Evolutionary conservation across 768 basidiomycete genomes (phyloP).

Genomic region (Melanogaster broomeanus): DNA sequence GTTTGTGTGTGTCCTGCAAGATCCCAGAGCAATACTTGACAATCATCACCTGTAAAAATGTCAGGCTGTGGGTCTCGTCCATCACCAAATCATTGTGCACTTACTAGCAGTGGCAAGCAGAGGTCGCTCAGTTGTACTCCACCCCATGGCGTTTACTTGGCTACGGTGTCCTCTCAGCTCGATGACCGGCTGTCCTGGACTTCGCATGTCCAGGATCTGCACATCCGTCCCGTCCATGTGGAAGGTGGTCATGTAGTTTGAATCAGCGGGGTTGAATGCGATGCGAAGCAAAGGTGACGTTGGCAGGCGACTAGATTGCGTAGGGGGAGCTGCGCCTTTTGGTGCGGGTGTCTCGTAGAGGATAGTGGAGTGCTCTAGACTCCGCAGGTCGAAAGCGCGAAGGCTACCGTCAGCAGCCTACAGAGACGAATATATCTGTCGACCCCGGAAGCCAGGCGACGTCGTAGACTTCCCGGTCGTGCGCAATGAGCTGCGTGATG

Average conservation of each 20-base stretch:
- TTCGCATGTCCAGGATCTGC: conserved; percentile 95
- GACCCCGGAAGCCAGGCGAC: conserved; percentile 98
- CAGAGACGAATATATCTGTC: conserved; percentile 96
- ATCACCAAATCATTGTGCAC: conserved; percentile 16
- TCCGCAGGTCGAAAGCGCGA: conserved; percentile 94
- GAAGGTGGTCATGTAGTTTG: conserved; percentile 97
- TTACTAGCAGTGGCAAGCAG: conserved; percentile 86
- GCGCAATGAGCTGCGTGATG: conserved; percentile 95
- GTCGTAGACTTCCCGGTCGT: conserved; percentile 95
- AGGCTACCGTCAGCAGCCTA: conserved; percentile 96
- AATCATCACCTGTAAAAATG: conserved; percentile 74
- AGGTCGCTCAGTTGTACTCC: conserved; percentile 84
- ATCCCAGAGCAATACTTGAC: conserved; percentile 94
- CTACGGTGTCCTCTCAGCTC: conserved; percentile 84
- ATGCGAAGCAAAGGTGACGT: conserved; percentile 84
- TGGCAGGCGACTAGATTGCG: conserved; percentile 64
- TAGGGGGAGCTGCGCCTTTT: conserved; percentile 62
- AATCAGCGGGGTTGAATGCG: conserved; percentile 87
- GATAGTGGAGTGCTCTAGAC: conserved; percentile 97
- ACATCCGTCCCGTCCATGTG: conserved; percentile 90
- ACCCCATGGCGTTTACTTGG: conserved; percentile 84
- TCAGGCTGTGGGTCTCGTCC: conserved; percentile 3
- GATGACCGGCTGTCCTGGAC: conserved; percentile 92
- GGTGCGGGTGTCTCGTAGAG: conserved; percentile 91
- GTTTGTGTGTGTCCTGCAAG: conserved; percentile 63